These are phyloP conservation scores for Lagenaria siceraria DNA, from an alignment of 306 rosid genomes.

Conservation along the genomic window DNA sequence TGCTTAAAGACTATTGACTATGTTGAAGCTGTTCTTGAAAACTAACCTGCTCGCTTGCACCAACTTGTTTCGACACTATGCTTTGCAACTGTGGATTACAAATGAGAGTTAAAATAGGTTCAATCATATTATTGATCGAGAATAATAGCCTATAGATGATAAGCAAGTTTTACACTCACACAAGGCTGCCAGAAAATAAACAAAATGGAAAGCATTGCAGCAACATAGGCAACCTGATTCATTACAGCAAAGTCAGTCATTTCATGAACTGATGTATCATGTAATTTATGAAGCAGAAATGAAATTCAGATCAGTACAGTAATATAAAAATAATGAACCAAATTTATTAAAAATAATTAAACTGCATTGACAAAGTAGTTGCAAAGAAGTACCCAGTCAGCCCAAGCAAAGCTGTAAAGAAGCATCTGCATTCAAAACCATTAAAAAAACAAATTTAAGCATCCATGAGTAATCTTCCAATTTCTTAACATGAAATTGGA, in stretches of 20 bases:
- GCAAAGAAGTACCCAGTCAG: conserved; percentile 55
- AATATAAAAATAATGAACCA: not conserved
- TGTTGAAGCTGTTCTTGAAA: not conserved
- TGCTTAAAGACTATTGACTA: not conserved
- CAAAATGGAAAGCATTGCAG: conserved; percentile 68
- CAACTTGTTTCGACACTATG: conserved; percentile 87
- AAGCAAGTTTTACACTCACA: conserved; percentile 40
- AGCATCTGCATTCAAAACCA: conserved; percentile 60
- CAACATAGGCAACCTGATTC: conserved; percentile 59
- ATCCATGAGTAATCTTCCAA: not conserved
- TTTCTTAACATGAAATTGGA: not conserved
- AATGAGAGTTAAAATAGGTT: not conserved
- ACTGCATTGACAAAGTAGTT: conserved; percentile 4
- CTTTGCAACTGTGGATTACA: conserved; percentile 58
- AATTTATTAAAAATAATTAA: not conserved
- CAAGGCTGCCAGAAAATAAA: conserved; percentile 77
- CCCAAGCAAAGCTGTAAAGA: conserved; percentile 74
- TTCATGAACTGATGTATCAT: not conserved
- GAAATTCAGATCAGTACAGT: not conserved
- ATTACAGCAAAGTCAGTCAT: not conserved
- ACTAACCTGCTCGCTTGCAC: conserved; percentile 66
- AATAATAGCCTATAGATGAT: not conserved
- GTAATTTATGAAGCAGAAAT: not conserved
- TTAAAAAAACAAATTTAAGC: not conserved
- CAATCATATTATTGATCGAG: not conserved